These are phyloP conservation scores for Dendrobium catenatum DNA, from an alignment of 106 monocot genomes.

Conservation along the genomic window DNA sequence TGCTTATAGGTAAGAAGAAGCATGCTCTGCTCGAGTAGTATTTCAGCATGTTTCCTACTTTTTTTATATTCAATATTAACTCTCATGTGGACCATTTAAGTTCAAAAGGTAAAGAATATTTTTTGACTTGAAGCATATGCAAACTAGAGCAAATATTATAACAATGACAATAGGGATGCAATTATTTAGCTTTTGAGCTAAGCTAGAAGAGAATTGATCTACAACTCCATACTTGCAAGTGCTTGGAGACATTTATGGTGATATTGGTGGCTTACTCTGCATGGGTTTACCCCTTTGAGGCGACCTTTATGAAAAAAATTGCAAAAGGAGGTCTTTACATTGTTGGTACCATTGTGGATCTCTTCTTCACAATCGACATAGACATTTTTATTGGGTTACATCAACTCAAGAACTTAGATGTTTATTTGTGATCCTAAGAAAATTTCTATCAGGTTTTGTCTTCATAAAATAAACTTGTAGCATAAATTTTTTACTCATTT, in stretches of 20 bases:
- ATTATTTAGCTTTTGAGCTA: not conserved
- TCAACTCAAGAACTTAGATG: constrained; percentile 67
- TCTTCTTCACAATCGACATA: constrained; percentile 80
- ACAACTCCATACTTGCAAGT: constrained; percentile 28
- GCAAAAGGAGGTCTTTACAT: constrained; percentile 54
- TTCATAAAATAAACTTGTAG: not conserved
- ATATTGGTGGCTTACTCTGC: constrained; percentile 74
- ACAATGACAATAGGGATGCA: not conserved
- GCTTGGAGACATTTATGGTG: constrained; percentile 94
- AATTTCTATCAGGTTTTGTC: constrained; percentile 64
- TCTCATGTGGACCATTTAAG: not conserved
- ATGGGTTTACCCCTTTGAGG: constrained; percentile 93
- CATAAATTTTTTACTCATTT: not conserved
- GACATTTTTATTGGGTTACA: constrained; percentile 82
- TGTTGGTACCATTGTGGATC: constrained; percentile 36
- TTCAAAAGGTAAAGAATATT: not conserved
- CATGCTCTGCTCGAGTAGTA: not conserved
- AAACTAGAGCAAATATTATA: not conserved
- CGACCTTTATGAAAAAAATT: constrained; percentile 57
- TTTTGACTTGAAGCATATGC: not conserved
- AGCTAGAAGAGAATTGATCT: not conserved
- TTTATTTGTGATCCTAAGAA: constrained; percentile 54
- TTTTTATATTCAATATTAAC: not conserved
- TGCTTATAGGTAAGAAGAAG: not conserved
- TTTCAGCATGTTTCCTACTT: not conserved